Conservation (phyloP, 345 rosid genomes). For the Turnera subulata region DNA sequence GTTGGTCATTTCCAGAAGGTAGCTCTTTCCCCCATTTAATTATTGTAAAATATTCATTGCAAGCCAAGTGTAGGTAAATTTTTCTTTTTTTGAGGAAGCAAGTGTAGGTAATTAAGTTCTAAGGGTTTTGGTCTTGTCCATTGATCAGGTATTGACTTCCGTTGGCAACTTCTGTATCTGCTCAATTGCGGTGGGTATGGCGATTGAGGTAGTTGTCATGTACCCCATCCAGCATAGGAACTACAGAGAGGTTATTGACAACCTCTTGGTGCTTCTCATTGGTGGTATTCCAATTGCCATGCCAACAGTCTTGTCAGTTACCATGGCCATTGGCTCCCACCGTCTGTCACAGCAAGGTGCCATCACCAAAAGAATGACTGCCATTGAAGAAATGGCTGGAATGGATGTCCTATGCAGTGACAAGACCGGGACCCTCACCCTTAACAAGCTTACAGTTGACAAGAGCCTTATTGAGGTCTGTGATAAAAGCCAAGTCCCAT, state of each 20-base stretch:
- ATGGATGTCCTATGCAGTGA: conserved; percentile 98
- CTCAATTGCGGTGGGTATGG: conserved; percentile 77
- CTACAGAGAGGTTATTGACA: conserved; percentile 85
- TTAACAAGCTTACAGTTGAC: conserved; percentile 94
- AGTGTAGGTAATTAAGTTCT: not conserved
- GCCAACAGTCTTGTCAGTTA: conserved; percentile 95
- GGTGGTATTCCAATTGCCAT: conserved; percentile 98
- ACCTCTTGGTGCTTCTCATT: conserved; percentile 89
- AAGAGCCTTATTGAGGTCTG: conserved; percentile 68
- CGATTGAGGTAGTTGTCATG: conserved; percentile 73
- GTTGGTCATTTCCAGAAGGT: conserved; percentile 97
- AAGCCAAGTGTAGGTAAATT: no score
- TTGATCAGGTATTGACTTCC: conserved; percentile 64
- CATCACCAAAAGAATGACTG: conserved; percentile 96
- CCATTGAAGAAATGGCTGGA: conserved; percentile 99
- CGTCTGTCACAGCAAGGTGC: conserved; percentile 91
- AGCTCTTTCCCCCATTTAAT: not conserved
- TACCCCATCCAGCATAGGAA: conserved; percentile 63
- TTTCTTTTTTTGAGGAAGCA: no score
- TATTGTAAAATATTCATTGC: not conserved
- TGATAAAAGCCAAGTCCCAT: not conserved
- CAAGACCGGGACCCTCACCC: conserved; percentile 92
- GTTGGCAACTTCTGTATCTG: conserved; percentile 98
- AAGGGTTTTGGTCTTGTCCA: not conserved
- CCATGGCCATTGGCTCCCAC: conserved; percentile 98